A percentile compares a stretch with the other conserved stretches of the same genome.
Conservation (phyloP, 2,329 filamentous ascomycete species). For the Fonsecaea monophora region DNA sequence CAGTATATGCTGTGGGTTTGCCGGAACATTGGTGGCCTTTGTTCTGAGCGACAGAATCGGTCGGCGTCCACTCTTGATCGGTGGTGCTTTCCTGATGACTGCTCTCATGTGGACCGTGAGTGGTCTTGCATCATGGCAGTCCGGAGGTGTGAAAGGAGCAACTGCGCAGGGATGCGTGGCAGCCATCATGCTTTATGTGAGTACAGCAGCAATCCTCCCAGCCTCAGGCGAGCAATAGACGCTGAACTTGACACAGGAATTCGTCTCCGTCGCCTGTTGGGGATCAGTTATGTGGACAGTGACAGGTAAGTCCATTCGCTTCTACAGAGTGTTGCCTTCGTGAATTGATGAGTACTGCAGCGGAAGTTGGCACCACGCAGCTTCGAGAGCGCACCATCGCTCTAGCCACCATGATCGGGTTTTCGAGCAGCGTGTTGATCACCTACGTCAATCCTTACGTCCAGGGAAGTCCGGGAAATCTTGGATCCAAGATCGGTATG, state of each 20-base stretch:
- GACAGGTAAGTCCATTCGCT: background rate
- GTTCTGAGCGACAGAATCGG: conserved; percentile 85
- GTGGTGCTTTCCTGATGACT: conserved; percentile 22
- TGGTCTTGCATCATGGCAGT: conserved; percentile 7
- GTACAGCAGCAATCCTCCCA: background rate
- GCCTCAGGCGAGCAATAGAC: background rate
- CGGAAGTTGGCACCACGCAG: conserved; percentile 1
- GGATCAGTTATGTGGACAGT: conserved; percentile 6
- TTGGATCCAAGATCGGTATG: conserved; percentile 3
- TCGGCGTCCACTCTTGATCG: conserved; percentile 87
- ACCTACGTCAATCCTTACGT: conserved; percentile 7
- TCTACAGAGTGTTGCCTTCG: background rate
- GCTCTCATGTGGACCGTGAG: background rate
- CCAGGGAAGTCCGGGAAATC: conserved; percentile 6
- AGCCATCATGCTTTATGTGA: conserved; percentile 7
- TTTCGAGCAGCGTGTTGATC: conserved; percentile 3
- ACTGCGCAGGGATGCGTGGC: conserved; percentile 3
- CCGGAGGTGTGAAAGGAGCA: conserved; percentile 1
- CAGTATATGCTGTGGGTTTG: conserved; percentile 8
- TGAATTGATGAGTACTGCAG: background rate
- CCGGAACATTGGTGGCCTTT: background rate
- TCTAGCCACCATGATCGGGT: conserved; percentile 4
- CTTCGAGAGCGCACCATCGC: conserved; percentile 7
- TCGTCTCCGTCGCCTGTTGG: conserved; percentile 3
- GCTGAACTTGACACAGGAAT: conserved; percentile 5